These are phyloP conservation scores for Platanthera guangdongensis DNA, from an alignment of 106 monocot genomes.

Conservation along the genomic window DNA sequence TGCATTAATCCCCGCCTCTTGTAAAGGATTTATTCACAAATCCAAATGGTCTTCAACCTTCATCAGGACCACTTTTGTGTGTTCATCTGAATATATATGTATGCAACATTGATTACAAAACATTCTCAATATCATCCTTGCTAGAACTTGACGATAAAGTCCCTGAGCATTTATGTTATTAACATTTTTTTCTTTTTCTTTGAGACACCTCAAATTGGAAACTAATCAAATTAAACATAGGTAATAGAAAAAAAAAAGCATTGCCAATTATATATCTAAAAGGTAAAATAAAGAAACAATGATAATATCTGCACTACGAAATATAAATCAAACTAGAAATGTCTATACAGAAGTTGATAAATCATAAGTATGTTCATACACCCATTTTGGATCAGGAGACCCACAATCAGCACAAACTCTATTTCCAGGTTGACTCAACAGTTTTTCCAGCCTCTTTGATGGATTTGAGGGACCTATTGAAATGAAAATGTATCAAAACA, in stretches of 20 bases:
- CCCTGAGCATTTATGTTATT: background rate
- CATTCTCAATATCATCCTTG: background rate
- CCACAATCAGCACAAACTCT: conserved; percentile 82
- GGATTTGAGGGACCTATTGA: conserved; percentile 25
- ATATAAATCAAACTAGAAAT: background rate
- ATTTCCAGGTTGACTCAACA: conserved; percentile 56
- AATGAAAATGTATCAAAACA: background rate
- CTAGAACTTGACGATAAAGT: background rate
- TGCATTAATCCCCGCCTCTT: too few relatives aligned
- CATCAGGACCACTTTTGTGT: too few relatives aligned
- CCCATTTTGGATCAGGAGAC: conserved; percentile 85
- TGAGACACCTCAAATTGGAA: background rate
- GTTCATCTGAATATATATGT: background rate
- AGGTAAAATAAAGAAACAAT: background rate
- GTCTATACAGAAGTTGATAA: conserved; percentile 1
- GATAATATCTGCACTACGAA: background rate
- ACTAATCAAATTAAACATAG: background rate
- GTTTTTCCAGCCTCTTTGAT: conserved; percentile 29
- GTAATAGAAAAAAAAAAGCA: background rate
- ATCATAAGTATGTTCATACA: conserved; percentile 30
- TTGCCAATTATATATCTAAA: background rate
- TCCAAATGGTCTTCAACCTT: too few relatives aligned
- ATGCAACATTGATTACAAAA: background rate
- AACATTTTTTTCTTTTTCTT: background rate
- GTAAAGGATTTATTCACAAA: too few relatives aligned